Base-by-base conservation (phyloP, 768 basidiomycete species). In the Termitomyces sp. region DNA sequence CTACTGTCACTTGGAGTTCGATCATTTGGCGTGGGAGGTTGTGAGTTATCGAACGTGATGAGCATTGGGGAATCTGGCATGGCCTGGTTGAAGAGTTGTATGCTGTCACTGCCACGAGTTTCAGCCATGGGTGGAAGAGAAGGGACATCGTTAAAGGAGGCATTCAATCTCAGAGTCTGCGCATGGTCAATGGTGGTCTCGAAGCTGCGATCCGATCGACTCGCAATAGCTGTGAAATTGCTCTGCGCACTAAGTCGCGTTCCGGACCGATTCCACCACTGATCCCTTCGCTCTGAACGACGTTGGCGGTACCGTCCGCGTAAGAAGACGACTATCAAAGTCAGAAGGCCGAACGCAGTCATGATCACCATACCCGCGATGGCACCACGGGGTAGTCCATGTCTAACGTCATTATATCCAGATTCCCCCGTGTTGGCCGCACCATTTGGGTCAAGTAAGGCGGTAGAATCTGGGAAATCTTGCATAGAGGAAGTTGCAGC, bases 151-250 rank as follows among this genome's bases (percentile, higher is more conserved):
- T 62, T 57, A 17, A 72, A 64, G 38, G 67, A 60, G 3, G 64
- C 23, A 14, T 43, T 59, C 43, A 59, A 64, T 26, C 54, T 67
- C 38, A 64, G 69, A 37, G 58, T 64, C n/a, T 53, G 60, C 10
- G 73, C 73, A 21, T 77, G 77, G 53, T 84, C 82, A 62, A 78
- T 75, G n/a, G 77, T 80, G 17, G 85, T 86, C 17, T 77, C 86
- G 51, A 86, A 87, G 69, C 84, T 86, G 67, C 59, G 54, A 37
- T 55, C 17, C n/a, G 58, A 53, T 38, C 63, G 60, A 31, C 37
- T 62, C 31, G 60, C 64, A 44, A 58, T 58, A 42, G 62, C 54
- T 33, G 55, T 55, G 38, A 58, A 50, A 23, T 73, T 70, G 4
- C 64, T 67, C 37, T 71, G 69, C 4, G 52, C 62, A 31, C 49